Base-by-base conservation (phyloP, 768 basidiomycete species). In the Xerocomellus intermedius region DNA sequence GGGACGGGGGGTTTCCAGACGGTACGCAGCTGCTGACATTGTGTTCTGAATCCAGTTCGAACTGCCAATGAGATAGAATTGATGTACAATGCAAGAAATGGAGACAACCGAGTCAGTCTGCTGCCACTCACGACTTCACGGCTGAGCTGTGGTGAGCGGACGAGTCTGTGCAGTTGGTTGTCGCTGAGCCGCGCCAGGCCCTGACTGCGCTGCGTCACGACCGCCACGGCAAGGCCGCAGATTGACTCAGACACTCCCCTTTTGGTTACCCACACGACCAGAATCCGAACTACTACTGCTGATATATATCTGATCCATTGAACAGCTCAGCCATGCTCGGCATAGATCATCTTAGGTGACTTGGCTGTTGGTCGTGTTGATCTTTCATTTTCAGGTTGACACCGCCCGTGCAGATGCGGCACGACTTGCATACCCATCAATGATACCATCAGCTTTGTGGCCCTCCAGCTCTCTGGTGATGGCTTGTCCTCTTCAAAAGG, bases 1-100 rank as follows among this genome's bases (percentile, higher is more conserved):
- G 21, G 84, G 75, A 37, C 84, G 82, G 35, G 86, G 79, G 0
- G 83, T 75, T 69, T 89, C 81, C 42, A 90, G 75, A 59, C 80
- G 80, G 74, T 88, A 86, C 16, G 81, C 83, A 26, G 84, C 73
- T 56, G 76, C 75, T 52, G 83, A 83, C 85, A 86, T 85, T 57
- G 57, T 68, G 68, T 63, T 67, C 22, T 42, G 69, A 72, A 73
- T 57, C 71, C 69, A 73, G 69, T 61, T 70, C 69, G 69, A 71
- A 65, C 60, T 36, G 54, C 65, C 45, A 56, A 42, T 9, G 57
- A 45, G 42, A 50, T 36, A 36, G 52, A 38, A 32, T 42, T 51
- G 64, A 42, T 44, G 63, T 68, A 62, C 64, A 64, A 21, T 22
- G 33, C 52, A 42, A 67, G 38, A 66, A 59, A 44, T 26, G 45